Evolutionary conservation across 2,329 filamentous ascomycete genomes (phyloP).

Genomic region (Sarocladium strictum): DNA sequence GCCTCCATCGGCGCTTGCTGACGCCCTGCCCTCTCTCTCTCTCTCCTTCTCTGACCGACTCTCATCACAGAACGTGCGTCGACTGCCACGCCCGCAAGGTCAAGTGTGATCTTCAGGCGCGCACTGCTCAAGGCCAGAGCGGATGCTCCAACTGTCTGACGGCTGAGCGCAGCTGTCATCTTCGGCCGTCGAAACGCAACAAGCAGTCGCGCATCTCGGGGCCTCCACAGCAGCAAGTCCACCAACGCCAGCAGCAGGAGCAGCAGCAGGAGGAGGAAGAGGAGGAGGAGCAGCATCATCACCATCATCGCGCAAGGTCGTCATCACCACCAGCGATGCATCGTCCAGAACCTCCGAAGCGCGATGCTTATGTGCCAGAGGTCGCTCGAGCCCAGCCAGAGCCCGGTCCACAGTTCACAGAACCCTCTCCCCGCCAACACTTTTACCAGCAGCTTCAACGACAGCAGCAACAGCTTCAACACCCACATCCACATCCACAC

Average conservation of each 20-base stretch:
- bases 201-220: constrained; percentile 15
- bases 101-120: constrained; percentile 27
- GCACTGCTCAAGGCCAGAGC: constrained; percentile 17
- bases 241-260: not conserved
- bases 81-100: constrained; percentile 29
- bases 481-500: not conserved
- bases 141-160: constrained; percentile 23
- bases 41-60: not conserved
- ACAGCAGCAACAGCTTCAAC: not conserved
- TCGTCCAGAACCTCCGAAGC: not conserved
- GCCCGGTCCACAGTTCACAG: not conserved
- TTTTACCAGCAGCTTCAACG: not conserved
- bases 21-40: no score
- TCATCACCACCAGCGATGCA: not conserved
- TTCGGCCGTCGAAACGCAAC: constrained; percentile 22
- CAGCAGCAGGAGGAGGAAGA: not conserved
- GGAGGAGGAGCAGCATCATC: not conserved
- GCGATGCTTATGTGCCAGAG: not conserved
- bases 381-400: not conserved
- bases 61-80: constrained; percentile 15
- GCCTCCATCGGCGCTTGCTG: no score
- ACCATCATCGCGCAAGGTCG: not conserved
- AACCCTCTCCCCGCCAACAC: not conserved
- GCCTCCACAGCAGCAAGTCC: no score
- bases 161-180: constrained; percentile 20